Evolutionary conservation across 768 basidiomycete genomes (phyloP).

Genomic region (Dentipellis sp.): DNA sequence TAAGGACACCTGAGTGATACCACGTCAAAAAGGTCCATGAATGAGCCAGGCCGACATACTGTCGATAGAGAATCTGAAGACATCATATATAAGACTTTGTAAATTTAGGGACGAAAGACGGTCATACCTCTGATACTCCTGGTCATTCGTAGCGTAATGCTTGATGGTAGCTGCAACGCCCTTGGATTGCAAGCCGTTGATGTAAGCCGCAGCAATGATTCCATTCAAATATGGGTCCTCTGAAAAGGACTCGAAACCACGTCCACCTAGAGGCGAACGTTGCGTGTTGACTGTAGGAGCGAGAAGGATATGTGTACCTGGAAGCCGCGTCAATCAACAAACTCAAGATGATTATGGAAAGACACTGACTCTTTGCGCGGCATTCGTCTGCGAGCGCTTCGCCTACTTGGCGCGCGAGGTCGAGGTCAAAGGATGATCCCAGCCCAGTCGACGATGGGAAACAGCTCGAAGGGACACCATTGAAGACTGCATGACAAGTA

Average conservation of each 20-base stretch:
- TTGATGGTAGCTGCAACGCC: constrained; percentile 57
- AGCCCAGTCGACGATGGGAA: constrained; percentile 50
- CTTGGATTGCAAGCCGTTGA: constrained; percentile 50
- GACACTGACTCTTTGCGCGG: constrained; percentile 33
- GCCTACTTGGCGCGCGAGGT: constrained; percentile 37
- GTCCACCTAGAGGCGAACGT: constrained; percentile 46
- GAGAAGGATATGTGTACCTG: constrained; percentile 40
- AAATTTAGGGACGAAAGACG: constrained; percentile 9
- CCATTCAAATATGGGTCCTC: constrained; percentile 53
- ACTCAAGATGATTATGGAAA: constrained; percentile 7
- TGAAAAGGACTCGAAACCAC: constrained; percentile 54
- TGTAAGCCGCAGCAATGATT: constrained; percentile 48
- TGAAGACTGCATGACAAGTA: constrained; percentile 31
- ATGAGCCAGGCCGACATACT: constrained; percentile 19
- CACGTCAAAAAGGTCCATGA: too few relatives aligned
- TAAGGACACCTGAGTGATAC: constrained; percentile 29
- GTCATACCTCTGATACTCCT: constrained; percentile 42
- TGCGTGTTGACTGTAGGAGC: constrained; percentile 61
- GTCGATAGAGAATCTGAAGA: constrained; percentile 31
- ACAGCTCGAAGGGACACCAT: constrained; percentile 45
- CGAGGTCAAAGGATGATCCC: constrained; percentile 46
- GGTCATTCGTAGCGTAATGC: constrained; percentile 56
- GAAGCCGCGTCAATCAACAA: not conserved
- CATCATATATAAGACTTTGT: not conserved
- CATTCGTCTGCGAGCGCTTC: constrained; percentile 44